Evolutionary conservation across 2,329 filamentous ascomycete genomes (phyloP).

Genomic region (Hysterium pulicare): DNA sequence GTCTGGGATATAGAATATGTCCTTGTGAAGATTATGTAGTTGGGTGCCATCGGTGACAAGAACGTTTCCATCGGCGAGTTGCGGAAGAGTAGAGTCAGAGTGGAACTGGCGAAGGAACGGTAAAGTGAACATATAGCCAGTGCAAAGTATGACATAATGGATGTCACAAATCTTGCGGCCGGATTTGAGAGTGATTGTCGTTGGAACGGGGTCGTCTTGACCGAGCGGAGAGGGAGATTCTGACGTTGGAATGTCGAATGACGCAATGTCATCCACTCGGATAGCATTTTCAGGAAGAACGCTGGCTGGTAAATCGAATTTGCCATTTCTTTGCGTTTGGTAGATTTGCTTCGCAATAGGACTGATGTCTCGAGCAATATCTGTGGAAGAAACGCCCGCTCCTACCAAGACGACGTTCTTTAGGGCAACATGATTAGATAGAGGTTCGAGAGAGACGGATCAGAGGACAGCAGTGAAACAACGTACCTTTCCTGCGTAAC

Average conservation of each 20-base stretch:
- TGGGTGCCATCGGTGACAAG: constrained; percentile 64
- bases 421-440: not conserved
- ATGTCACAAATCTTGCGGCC: constrained; percentile 54
- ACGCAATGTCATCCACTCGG: constrained; percentile 51
- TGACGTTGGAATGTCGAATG: constrained; percentile 38
- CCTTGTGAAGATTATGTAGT: constrained; percentile 64
- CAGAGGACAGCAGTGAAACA: constrained; percentile 37
- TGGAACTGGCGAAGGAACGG: constrained; percentile 59
- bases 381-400: constrained; percentile 53
- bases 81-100: constrained; percentile 41
- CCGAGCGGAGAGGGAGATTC: constrained; percentile 4
- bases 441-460: constrained; percentile 30
- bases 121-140: constrained; percentile 65
- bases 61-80: constrained; percentile 50
- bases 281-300: constrained; percentile 54
- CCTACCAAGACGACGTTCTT: constrained; percentile 56
- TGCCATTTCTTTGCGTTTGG: constrained; percentile 58
- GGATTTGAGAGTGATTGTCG: constrained; percentile 51
- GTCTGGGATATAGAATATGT: constrained; percentile 69
- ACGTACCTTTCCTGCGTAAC: constrained; percentile 54
- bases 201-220: constrained; percentile 44
- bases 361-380: constrained; percentile 54
- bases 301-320: constrained; percentile 55
- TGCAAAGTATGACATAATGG: constrained; percentile 62
- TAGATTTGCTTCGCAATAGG: constrained; percentile 45